phyloP scores from a whole-genome alignment of 768 basidiomycete genomes.

The Sporobolomyces pararoseus region DNA sequence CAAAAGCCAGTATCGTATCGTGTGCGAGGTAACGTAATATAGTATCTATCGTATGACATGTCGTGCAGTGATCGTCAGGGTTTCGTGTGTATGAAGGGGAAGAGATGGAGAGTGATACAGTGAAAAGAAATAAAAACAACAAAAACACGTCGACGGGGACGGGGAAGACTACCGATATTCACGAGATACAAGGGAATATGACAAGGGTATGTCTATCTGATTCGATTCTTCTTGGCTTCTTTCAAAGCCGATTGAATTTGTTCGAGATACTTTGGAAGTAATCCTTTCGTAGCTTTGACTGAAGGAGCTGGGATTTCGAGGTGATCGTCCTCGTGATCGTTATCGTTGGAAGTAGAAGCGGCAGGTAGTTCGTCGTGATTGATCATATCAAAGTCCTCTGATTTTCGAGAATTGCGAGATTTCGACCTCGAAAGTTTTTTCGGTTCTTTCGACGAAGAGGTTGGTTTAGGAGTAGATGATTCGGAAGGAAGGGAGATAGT shows the following conservation, averaged over 20 bases:
- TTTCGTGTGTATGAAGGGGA: no score
- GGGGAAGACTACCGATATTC: no score
- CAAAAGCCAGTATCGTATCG: no score
- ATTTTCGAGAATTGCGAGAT: not conserved
- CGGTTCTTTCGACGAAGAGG: not conserved
- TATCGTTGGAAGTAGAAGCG: no score
- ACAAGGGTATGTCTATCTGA: not conserved
- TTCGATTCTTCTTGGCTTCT: not conserved
- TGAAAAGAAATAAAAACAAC: not conserved
- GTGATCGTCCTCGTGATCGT: not conserved
- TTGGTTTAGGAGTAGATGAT: not conserved
- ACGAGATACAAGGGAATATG: not conserved
- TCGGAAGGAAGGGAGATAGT: not conserved
- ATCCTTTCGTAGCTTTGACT: not conserved
- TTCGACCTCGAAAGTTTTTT: not conserved
- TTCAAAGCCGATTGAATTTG: conserved; percentile 8
- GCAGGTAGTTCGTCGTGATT: not conserved
- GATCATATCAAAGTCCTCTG: conserved; percentile 1
- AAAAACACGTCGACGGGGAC: no score
- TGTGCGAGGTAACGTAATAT: no score
- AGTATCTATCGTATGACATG: no score
- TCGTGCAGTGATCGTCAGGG: no score
- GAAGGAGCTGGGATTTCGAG: conserved; percentile 3
- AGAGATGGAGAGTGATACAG: not conserved
- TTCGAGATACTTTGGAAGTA: conserved; percentile 9